Evolutionary conservation across 2,329 filamentous ascomycete genomes (phyloP).

Genomic region (Lecanosticta acicola): DNA sequence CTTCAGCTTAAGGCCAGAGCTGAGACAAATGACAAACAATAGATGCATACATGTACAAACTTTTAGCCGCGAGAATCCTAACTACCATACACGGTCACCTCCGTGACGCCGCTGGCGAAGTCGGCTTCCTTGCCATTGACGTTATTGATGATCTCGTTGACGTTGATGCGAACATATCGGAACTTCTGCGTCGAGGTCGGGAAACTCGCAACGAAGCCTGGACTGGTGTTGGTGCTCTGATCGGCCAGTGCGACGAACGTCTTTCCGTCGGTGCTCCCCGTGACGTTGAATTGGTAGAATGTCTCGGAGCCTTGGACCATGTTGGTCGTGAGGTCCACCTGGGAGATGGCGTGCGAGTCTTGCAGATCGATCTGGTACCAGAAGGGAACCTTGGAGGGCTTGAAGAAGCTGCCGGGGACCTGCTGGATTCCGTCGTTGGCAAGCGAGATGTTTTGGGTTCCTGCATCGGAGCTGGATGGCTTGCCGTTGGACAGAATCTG

Average conservation of each 20-base stretch:
- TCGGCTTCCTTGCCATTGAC: slow-evolving; percentile 4
- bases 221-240: slow-evolving; percentile 3
- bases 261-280: slow-evolving; percentile 11
- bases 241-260: slow-evolving; percentile 10
- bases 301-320: slow-evolving; percentile 19
- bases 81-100: slow-evolving; percentile 4
- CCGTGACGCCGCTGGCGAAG: slow-evolving; percentile 1
- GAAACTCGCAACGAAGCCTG: slow-evolving; percentile 1
- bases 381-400: slow-evolving; percentile 17
- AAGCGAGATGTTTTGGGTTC: slow-evolving; percentile 7
- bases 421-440: slow-evolving; percentile 17
- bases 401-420: slow-evolving; percentile 8
- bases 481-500: slow-evolving; percentile 18
- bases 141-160: slow-evolving; percentile 3
- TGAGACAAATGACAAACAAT: too few relatives aligned
- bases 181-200: slow-evolving; percentile 2
- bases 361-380: slow-evolving; percentile 20
- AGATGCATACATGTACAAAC: too few relatives aligned
- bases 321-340: slow-evolving; percentile 18
- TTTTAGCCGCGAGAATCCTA: too few relatives aligned
- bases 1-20: too few relatives aligned
- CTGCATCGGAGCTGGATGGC: slow-evolving; percentile 9
- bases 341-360: slow-evolving; percentile 7
- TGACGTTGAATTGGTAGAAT: slow-evolving; percentile 19
- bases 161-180: slow-evolving; percentile 6